Percentiles rank a stretch among this genome's conserved stretches.
Conservation (phyloP, 139 green algal genomes). For the Tetradesmus lagerheimii region DNA sequence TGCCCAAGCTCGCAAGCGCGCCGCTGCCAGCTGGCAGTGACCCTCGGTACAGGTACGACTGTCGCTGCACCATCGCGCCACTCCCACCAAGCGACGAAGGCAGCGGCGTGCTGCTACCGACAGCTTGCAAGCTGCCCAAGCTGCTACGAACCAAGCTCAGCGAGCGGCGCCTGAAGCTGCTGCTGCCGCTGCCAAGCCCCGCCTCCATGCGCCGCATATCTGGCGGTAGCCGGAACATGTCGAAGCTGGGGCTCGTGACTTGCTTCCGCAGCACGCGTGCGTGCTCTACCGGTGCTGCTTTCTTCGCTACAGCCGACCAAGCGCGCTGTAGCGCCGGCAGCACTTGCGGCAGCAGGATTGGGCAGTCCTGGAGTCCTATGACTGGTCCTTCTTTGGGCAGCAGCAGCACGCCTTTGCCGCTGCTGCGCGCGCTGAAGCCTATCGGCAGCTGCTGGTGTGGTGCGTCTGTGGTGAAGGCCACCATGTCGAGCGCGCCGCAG, state of each 20-base stretch:
- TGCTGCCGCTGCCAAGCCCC: neutral
- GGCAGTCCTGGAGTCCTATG: neutral
- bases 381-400: neutral
- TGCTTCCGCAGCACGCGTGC: neutral
- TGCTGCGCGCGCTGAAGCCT: neutral
- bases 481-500: constrained; percentile 30
- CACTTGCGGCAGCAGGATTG: neutral
- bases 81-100: neutral
- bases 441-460: neutral
- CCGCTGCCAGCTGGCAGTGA: neutral
- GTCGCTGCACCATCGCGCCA: neutral
- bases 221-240: neutral
- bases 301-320: neutral
- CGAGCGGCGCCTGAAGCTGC: neutral
- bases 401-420: constrained; percentile 8
- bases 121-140: neutral
- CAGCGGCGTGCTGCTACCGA: neutral
- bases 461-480: constrained; percentile 22
- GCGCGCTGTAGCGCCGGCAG: neutral
- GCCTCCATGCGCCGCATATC: neutral
- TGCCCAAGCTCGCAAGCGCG: neutral
- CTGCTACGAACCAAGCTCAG: neutral
- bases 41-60: neutral
- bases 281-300: neutral
- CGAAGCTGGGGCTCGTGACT: neutral